phyloP scores from a whole-genome alignment of 805 yeast genomes.

The Cyberlindnera euphorbiiphila region DNA sequence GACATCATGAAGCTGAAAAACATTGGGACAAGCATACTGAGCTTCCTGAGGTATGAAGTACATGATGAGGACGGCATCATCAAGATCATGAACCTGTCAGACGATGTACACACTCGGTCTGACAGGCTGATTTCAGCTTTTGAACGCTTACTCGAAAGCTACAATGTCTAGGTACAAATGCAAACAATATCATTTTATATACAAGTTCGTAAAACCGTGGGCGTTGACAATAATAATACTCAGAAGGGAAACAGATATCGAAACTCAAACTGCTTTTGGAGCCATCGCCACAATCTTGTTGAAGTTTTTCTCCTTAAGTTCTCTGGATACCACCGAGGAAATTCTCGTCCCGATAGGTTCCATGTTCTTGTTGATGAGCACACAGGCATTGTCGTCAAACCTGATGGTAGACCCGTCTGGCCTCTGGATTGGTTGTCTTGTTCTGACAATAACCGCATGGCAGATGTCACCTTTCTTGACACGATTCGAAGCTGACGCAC shows the following conservation, averaged over 20 bases:
- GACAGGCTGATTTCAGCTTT: conserved; percentile 11
- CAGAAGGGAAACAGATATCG: too few species aligned
- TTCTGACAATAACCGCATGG: conserved; percentile 92
- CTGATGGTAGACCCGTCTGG: conserved; percentile 82
- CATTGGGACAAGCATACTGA: conserved; percentile 16
- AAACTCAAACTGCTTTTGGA: conserved; percentile 70
- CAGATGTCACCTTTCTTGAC: conserved; percentile 95
- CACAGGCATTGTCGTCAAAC: conserved; percentile 97
- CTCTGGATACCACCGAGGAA: conserved; percentile 85
- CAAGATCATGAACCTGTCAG: conserved; percentile 15
- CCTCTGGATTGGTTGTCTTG: conserved; percentile 71
- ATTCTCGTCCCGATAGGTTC: conserved; percentile 96
- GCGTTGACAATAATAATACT: too few species aligned
- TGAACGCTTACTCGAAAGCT: conserved; percentile 17
- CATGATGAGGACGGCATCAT: conserved; percentile 12
- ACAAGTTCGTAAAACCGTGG: too few species aligned
- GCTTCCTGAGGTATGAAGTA: conserved; percentile 15
- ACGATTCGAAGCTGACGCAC: conserved; percentile 69
- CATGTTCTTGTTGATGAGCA: conserved; percentile 82
- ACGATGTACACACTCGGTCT: conserved; percentile 12
- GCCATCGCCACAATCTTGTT: conserved; percentile 88
- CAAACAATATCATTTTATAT: too few species aligned
- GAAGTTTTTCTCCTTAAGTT: conserved; percentile 75
- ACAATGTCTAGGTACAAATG: too few species aligned
- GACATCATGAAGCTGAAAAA: conserved; percentile 21